These are phyloP conservation scores for Nissolia schottii DNA, from an alignment of 306 rosid genomes.

Conservation along the genomic window DNA sequence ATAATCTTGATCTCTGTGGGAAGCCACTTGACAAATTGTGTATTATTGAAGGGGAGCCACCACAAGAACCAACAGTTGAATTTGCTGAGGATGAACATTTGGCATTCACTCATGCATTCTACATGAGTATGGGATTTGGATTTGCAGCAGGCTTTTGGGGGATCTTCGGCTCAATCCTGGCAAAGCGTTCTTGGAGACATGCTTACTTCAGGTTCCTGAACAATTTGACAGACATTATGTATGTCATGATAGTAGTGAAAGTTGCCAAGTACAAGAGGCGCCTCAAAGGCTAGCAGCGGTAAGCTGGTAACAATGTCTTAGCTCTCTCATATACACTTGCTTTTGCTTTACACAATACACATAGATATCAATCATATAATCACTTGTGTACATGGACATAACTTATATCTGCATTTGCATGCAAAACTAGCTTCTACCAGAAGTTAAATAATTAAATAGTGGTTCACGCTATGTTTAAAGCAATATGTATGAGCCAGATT, in stretches of 20 bases:
- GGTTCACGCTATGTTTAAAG: too few relatives aligned
- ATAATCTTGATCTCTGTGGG: slow-evolving; percentile 10
- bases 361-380: too few relatives aligned
- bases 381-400: too few relatives aligned
- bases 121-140: slow-evolving; percentile 5
- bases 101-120: background rate
- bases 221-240: background rate
- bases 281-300: background rate
- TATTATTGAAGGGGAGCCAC: background rate
- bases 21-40: slow-evolving; percentile 8
- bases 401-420: too few relatives aligned
- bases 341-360: too few relatives aligned
- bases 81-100: background rate
- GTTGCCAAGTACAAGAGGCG: background rate
- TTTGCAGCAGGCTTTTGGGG: background rate
- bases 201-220: slow-evolving; percentile 12
- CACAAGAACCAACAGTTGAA: background rate
- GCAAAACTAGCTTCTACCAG: too few relatives aligned
- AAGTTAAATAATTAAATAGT: too few relatives aligned
- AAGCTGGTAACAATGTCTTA: background rate
- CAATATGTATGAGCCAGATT: too few relatives aligned
- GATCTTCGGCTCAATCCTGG: background rate
- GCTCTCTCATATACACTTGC: too few relatives aligned
- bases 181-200: slow-evolving; percentile 2
- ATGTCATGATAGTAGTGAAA: background rate